Evolutionary conservation across 495 filamentous ascomycete genomes (phyloP).

Genomic region (Parmelia sp.): DNA sequence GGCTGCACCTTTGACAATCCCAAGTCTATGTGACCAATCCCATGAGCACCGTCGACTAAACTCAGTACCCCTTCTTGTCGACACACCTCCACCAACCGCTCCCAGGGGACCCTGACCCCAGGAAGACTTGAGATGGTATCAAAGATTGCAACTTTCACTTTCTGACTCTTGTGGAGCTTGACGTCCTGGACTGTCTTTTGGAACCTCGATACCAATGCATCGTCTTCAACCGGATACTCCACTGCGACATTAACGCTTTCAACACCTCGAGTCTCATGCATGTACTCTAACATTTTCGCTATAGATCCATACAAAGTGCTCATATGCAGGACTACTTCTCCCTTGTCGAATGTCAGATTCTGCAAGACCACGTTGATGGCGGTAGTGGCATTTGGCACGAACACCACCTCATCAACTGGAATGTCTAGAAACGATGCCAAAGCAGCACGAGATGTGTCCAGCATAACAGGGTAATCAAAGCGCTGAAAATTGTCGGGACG

Average conservation of each 20-base stretch:
- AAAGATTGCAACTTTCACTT: slow-evolving; percentile 60
- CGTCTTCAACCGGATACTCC: slow-evolving; percentile 55
- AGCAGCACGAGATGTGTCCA: slow-evolving; percentile 57
- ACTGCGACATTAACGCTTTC: slow-evolving; percentile 38
- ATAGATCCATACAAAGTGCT: slow-evolving; percentile 71
- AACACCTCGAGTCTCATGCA: slow-evolving; percentile 51
- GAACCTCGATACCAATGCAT: slow-evolving; percentile 50
- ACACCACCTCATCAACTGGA: slow-evolving; percentile 57
- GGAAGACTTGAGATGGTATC: slow-evolving; percentile 72
- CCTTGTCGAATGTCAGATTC: slow-evolving; percentile 54
- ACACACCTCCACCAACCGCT: slow-evolving; percentile 55
- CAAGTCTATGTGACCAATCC: slow-evolving; percentile 68
- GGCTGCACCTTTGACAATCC: slow-evolving; percentile 57
- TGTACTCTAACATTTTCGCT: slow-evolving; percentile 60
- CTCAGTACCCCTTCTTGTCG: slow-evolving; percentile 55
- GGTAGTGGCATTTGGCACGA: slow-evolving; percentile 75
- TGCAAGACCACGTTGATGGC: slow-evolving; percentile 75
- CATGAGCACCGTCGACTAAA: slow-evolving; percentile 76
- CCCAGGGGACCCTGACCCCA: slow-evolving; percentile 73
- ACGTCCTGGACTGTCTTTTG: slow-evolving; percentile 40
- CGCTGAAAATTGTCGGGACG: slow-evolving; percentile 69
- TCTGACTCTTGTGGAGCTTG: slow-evolving; percentile 36
- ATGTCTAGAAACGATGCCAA: slow-evolving; percentile 59
- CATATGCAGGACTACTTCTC: slow-evolving; percentile 62
- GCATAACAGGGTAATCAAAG: slow-evolving; percentile 48